Conservation (phyloP, 495 filamentous ascomycete genomes). For the Hypoxylon perforatum region DNA sequence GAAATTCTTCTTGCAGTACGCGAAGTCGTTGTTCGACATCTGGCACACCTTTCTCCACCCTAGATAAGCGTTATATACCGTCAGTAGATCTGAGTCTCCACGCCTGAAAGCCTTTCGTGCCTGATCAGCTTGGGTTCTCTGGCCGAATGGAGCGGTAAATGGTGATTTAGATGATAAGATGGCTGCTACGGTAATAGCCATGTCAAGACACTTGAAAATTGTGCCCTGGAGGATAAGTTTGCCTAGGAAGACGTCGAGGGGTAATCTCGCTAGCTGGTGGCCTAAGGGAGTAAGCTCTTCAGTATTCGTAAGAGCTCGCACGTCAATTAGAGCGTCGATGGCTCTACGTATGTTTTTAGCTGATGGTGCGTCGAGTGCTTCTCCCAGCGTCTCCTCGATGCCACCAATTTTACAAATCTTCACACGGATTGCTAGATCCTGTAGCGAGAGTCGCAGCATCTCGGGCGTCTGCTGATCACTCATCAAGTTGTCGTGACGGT, state of each 20-base stretch:
- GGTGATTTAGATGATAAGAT: conserved; percentile 95
- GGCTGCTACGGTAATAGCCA: conserved; percentile 87
- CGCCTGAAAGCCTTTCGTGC: conserved; percentile 80
- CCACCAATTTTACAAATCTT: conserved; percentile 95
- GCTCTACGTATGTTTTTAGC: conserved; percentile 91
- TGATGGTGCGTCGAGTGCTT: conserved; percentile 90
- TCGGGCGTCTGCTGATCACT: conserved; percentile 93
- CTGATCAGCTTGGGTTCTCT: conserved; percentile 80
- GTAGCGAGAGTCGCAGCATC: conserved; percentile 90
- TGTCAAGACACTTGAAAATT: conserved; percentile 91
- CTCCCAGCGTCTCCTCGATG: conserved; percentile 87
- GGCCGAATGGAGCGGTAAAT: conserved; percentile 85
- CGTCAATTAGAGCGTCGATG: conserved; percentile 91
- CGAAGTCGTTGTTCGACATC: conserved; percentile 71
- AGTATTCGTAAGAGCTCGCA: conserved; percentile 81
- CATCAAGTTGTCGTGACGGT: conserved; percentile 82
- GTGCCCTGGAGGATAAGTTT: conserved; percentile 88
- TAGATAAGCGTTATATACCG: conserved; percentile 91
- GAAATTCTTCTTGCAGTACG: conserved; percentile 93
- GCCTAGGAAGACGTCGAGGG: conserved; percentile 92
- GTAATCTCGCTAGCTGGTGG: conserved; percentile 83
- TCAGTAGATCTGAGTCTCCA: conserved; percentile 91
- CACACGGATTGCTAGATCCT: conserved; percentile 94
- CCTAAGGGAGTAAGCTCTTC: conserved; percentile 92
- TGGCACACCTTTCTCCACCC: conserved; percentile 84